These are phyloP conservation scores for Debaryomyces castellii DNA, from an alignment of 805 yeast species.

Conservation along the genomic window DNA sequence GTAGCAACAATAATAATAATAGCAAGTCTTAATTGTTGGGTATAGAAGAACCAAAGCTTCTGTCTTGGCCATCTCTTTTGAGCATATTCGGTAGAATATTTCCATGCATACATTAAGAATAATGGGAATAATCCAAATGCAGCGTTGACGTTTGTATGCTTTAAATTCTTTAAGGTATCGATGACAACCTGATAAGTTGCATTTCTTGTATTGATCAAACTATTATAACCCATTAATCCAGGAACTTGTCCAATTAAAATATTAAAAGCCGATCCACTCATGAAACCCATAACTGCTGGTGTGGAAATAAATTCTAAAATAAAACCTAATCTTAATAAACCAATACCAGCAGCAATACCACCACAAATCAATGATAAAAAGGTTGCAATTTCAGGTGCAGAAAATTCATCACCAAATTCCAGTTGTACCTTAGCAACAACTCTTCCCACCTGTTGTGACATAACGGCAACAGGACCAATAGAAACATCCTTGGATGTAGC, in stretches of 20 bases:
- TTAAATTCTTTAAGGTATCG: slow-evolving; percentile 68
- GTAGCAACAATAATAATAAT: slow-evolving; percentile 80
- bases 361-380: slow-evolving; percentile 81
- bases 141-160: slow-evolving; percentile 71
- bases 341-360: slow-evolving; percentile 77
- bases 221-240: slow-evolving; percentile 72
- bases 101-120: slow-evolving; percentile 71
- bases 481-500: slow-evolving; percentile 96
- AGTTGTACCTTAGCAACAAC: slow-evolving; percentile 64
- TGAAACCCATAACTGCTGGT: slow-evolving; percentile 92
- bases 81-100: slow-evolving; percentile 57
- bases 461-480: slow-evolving; percentile 96
- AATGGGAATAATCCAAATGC: slow-evolving; percentile 84
- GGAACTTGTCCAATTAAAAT: slow-evolving; percentile 88
- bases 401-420: slow-evolving; percentile 36
- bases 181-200: slow-evolving; percentile 71
- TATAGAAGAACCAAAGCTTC: slow-evolving; percentile 62
- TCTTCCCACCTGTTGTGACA: slow-evolving; percentile 83
- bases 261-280: slow-evolving; percentile 89
- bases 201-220: slow-evolving; percentile 65
- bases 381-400: slow-evolving; percentile 78
- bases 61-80: slow-evolving; percentile 64
- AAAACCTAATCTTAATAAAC: slow-evolving; percentile 81
- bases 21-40: slow-evolving; percentile 77
- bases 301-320: slow-evolving; percentile 83